Percentiles rank a stretch among this genome's conserved stretches.
Conservation (phyloP, 2,329 filamentous ascomycete species). For the Xylariaceae sp. region DNA sequence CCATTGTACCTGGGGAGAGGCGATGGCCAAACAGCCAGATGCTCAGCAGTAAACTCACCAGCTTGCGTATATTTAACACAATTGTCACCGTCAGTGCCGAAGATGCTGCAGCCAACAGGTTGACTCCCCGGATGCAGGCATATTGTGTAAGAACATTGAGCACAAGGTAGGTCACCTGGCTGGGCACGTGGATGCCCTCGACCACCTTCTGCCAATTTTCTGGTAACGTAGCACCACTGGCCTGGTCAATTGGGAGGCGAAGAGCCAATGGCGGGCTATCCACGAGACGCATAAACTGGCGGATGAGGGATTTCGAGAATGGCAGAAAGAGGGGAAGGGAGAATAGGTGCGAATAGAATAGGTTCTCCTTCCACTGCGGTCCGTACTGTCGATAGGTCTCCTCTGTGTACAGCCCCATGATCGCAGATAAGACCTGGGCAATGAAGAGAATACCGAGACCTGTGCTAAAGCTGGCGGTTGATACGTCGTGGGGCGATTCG, state of each 20-base stretch:
- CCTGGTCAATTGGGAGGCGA: conserved; percentile 31
- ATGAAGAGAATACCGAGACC: conserved; percentile 80
- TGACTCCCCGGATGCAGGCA: conserved; percentile 91
- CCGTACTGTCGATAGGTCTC: conserved; percentile 81
- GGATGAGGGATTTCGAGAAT: conserved; percentile 59
- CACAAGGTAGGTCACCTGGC: conserved; percentile 64
- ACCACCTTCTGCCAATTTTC: conserved; percentile 36
- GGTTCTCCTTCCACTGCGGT: conserved; percentile 87
- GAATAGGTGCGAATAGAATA: conserved; percentile 84
- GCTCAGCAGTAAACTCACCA: conserved; percentile 84
- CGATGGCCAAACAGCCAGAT: conserved; percentile 92
- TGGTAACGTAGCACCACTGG: conserved; percentile 34
- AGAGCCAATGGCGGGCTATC: conserved; percentile 56
- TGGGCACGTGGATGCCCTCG: conserved; percentile 49
- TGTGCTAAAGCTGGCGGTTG: conserved; percentile 47
- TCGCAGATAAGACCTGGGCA: conserved; percentile 83
- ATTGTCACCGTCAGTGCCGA: conserved; percentile 95
- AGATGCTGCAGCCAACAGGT: conserved; percentile 81
- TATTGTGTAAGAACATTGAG: conserved; percentile 88
- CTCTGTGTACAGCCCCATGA: conserved; percentile 94
- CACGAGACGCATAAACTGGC: conserved; percentile 59
- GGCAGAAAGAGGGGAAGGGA: conserved; percentile 72
- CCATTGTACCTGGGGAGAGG: conserved; percentile 67
- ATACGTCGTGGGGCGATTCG: conserved; percentile 24
- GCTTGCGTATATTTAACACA: conserved; percentile 89